These are phyloP conservation scores for Seiridium cupressi DNA, from an alignment of 2,329 filamentous ascomycete genomes.

Conservation along the genomic window DNA sequence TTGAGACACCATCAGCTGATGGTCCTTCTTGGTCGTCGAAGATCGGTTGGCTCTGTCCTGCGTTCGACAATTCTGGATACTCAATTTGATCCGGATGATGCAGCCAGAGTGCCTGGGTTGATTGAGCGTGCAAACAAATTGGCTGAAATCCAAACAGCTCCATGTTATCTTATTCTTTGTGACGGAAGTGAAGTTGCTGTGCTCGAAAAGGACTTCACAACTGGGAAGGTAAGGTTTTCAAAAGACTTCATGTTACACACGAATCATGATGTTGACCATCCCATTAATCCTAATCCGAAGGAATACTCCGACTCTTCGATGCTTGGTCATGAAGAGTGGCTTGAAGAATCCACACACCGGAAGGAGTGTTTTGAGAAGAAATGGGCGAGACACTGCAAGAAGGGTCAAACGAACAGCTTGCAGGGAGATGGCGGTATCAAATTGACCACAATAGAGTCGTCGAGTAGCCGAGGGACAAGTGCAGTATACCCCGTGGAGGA, in stretches of 20 bases:
- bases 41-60: slow-evolving; percentile 51
- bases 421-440: neutral
- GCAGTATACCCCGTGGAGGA: slow-evolving; percentile 24
- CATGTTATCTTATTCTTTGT: slow-evolving; percentile 56
- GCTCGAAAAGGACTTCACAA: slow-evolving; percentile 54
- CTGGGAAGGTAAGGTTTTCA: slow-evolving; percentile 41
- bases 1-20: slow-evolving; percentile 47
- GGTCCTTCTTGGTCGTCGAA: slow-evolving; percentile 51
- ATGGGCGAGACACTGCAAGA: slow-evolving; percentile 29
- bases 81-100: slow-evolving; percentile 4
- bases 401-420: slow-evolving; percentile 9
- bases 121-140: slow-evolving; percentile 12
- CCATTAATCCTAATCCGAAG: neutral
- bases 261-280: slow-evolving; percentile 45
- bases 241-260: slow-evolving; percentile 52
- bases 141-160: slow-evolving; percentile 30
- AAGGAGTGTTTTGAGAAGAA: slow-evolving; percentile 32
- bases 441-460: neutral
- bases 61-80: slow-evolving; percentile 30
- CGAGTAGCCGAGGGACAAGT: slow-evolving; percentile 10
- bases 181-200: slow-evolving; percentile 44
- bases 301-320: slow-evolving; percentile 6
- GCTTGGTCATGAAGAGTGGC: slow-evolving; percentile 20
- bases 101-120: neutral
- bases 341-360: slow-evolving; percentile 30